Evolutionary conservation across 148 eudicot genomes (phyloP).

Genomic region (Chenopodium berlandieri): DNA sequence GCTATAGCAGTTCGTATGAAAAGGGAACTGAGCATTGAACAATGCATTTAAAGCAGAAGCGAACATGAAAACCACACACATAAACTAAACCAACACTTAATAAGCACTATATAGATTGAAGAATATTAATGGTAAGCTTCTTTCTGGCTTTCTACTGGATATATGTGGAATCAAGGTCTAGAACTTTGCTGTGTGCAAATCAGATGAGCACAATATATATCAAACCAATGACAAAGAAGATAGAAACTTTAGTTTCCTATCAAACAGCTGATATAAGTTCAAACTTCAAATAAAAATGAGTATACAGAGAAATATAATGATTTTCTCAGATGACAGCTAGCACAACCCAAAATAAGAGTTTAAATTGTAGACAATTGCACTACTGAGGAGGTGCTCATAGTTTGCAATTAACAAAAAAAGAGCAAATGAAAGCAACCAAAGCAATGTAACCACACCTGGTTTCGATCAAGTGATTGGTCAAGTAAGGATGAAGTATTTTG

Average conservation of each 20-base stretch:
- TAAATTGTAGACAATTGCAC: not conserved
- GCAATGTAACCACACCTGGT: constrained; percentile 47
- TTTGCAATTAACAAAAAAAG: not conserved
- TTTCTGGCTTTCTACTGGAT: not conserved
- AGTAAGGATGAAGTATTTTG: constrained; percentile 57
- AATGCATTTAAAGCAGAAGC: not conserved
- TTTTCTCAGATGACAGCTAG: not conserved
- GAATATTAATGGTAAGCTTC: not conserved
- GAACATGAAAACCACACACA: not conserved
- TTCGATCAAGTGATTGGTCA: constrained; percentile 42
- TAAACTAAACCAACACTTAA: not conserved
- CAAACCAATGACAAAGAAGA: not conserved
- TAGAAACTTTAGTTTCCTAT: not conserved
- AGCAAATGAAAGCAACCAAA: not conserved
- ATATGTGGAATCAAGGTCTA: not conserved
- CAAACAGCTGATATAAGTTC: not conserved
- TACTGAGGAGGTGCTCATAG: not conserved
- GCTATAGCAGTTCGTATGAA: not conserved
- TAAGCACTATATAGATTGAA: not conserved
- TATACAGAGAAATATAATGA: not conserved
- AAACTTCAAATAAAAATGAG: not conserved
- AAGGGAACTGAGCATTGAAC: not conserved
- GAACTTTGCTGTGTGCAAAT: not conserved
- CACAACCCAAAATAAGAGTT: not conserved
- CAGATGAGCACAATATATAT: not conserved